phyloP scores from a whole-genome alignment of 805 yeast species.

The Hermanozyma aechmeae region DNA sequence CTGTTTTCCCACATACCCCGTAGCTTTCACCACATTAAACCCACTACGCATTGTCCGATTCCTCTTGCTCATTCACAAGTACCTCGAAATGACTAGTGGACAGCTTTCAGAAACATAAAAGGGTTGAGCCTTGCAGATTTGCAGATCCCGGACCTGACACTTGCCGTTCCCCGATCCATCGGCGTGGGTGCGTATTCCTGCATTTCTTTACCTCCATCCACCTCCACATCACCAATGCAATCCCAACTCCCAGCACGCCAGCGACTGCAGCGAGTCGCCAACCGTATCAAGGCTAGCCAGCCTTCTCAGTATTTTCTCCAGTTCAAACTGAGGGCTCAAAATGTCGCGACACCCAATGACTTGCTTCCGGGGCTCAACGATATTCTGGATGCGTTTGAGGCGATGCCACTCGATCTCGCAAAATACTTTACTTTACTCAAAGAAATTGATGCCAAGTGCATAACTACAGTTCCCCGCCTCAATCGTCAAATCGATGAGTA shows the following conservation, averaged over 20 bases:
- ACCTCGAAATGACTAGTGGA: too few relatives aligned
- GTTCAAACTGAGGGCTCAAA: slow-evolving; percentile 24
- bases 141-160: too few relatives aligned
- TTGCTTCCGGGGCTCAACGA: slow-evolving; percentile 80
- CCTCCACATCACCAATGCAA: slow-evolving; percentile 7
- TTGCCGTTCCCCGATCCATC: too few relatives aligned
- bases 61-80: too few relatives aligned
- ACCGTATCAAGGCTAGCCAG: slow-evolving; percentile 13
- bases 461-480: slow-evolving; percentile 60
- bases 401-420: slow-evolving; percentile 74
- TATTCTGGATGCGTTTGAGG: slow-evolving; percentile 82
- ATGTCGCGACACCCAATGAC: slow-evolving; percentile 25
- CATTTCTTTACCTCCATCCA: background rate
- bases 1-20: too few relatives aligned
- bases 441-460: slow-evolving; percentile 93
- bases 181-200: background rate
- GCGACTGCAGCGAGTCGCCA: slow-evolving; percentile 21
- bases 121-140: too few relatives aligned
- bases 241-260: slow-evolving; percentile 22
- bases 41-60: too few relatives aligned
- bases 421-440: slow-evolving; percentile 80
- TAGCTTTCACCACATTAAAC: too few relatives aligned
- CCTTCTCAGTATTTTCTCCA: slow-evolving; percentile 20
- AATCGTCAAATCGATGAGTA: slow-evolving; percentile 44
- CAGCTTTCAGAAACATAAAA: too few relatives aligned